These are phyloP conservation scores for Melampsora larici-populina DNA, from an alignment of 1,284 basidiomycete species.

Conservation along the genomic window DNA sequence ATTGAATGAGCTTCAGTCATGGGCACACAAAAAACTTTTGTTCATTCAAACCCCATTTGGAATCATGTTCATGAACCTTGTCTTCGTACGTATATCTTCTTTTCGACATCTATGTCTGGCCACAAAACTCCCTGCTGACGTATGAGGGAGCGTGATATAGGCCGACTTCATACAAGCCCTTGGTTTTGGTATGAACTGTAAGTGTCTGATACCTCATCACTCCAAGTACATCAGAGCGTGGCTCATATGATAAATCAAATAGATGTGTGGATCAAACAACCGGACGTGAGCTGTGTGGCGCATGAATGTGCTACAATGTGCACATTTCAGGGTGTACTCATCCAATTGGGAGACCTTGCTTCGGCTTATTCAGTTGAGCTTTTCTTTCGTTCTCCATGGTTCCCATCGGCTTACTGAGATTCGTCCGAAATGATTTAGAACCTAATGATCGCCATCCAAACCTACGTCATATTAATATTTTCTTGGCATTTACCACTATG, in stretches of 20 bases:
- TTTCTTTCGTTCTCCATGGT: not conserved
- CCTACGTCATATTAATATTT: conserved; percentile 35
- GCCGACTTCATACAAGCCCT: conserved; percentile 42
- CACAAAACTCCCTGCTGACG: not conserved
- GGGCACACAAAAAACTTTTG: not conserved
- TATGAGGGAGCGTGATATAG: not conserved
- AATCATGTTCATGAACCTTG: conserved; percentile 42
- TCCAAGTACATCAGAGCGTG: too few species aligned
- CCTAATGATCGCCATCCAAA: conserved; percentile 41
- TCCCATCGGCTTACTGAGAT: not conserved
- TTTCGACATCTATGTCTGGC: not conserved
- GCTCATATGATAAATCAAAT: not conserved
- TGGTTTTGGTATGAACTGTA: conserved; percentile 42
- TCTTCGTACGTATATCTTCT: conserved; percentile 15
- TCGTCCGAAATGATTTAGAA: conserved; percentile 5
- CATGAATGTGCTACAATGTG: conserved; percentile 16
- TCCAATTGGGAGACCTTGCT: conserved; percentile 37
- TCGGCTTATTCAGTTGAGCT: conserved; percentile 32
- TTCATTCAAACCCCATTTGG: conserved; percentile 19
- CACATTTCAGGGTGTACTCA: conserved; percentile 39
- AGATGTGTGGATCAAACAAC: conserved; percentile 5
- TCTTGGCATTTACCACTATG: conserved; percentile 41
- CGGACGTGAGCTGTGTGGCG: too few species aligned
- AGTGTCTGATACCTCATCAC: not conserved
- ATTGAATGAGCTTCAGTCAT: not conserved